Percentiles rank a stretch among this genome's conserved stretches.
Conservation (phyloP, 169 alveolate genomes). For the Pseudocohnilembus persalinus region DNA sequence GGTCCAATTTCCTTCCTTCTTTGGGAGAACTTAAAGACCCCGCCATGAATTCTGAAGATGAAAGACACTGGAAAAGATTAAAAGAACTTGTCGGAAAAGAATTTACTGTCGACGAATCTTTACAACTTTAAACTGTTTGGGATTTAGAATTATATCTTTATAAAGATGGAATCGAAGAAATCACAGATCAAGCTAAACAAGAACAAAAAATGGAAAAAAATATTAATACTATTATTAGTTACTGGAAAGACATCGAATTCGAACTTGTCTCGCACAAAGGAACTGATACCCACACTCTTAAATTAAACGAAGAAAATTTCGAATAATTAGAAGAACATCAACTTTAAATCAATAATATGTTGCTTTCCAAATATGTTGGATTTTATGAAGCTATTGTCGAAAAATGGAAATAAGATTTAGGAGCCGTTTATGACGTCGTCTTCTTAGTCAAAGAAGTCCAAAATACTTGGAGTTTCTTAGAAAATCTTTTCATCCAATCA, state of each 20-base stretch:
- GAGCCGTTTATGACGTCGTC: conserved; percentile 92
- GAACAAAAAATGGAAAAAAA: conserved; percentile 94
- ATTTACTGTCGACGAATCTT: conserved; percentile 73
- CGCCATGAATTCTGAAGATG: conserved; percentile 84
- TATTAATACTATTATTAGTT: conserved; percentile 84
- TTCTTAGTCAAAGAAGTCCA: conserved; percentile 92
- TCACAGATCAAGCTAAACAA: conserved; percentile 93
- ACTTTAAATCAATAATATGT: conserved; percentile 93
- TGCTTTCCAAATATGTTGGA: conserved; percentile 91
- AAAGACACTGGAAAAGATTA: conserved; percentile 93
- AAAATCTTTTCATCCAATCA: conserved; percentile 94
- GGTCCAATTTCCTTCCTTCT: conserved; percentile 92
- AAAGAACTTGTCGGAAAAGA: conserved; percentile 77
- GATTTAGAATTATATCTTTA: conserved; percentile 87
- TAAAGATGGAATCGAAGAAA: conserved; percentile 93
- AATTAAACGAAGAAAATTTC: conserved; percentile 92
- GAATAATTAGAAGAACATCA: conserved; percentile 96
- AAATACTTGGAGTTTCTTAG: conserved; percentile 96
- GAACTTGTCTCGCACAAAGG: conserved; percentile 87
- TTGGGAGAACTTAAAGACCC: conserved; percentile 92
- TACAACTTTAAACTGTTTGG: conserved; percentile 87
- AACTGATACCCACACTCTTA: conserved; percentile 87
- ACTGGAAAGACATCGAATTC: conserved; percentile 89
- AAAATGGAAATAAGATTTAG: conserved; percentile 92
- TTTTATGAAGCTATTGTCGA: conserved; percentile 91